A percentile compares a stretch with the other conserved stretches of the same genome.
Conservation (phyloP, 2,329 filamentous ascomycete genomes). For the Fusarium coicis region DNA sequence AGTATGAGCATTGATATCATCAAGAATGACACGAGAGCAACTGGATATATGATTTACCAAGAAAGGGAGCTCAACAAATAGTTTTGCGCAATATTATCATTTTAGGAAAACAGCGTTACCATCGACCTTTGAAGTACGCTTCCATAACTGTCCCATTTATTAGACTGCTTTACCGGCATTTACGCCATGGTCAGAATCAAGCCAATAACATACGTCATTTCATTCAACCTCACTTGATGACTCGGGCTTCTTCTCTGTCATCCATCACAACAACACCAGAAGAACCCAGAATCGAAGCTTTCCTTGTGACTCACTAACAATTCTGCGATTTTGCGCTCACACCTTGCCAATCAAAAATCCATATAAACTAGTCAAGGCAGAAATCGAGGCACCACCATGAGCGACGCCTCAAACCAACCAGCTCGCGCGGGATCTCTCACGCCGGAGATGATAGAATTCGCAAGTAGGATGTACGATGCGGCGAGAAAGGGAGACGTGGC, state of each 20-base stretch:
- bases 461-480: slow-evolving; percentile 73
- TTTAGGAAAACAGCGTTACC: neutral
- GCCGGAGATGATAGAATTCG: slow-evolving; percentile 73
- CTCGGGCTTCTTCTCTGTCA: neutral
- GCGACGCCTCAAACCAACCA: slow-evolving; percentile 23
- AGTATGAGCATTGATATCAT: neutral
- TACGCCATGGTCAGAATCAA: neutral
- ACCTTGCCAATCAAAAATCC: neutral
- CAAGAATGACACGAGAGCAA: neutral
- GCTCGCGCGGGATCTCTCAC: slow-evolving; percentile 54
- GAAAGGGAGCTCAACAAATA: neutral
- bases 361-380: neutral
- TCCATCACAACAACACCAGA: neutral
- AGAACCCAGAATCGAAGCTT: neutral
- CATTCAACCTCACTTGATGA: neutral
- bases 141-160: neutral
- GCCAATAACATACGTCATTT: slow-evolving; percentile 26
- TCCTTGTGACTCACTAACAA: neutral
- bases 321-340: neutral
- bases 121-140: neutral
- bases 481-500: slow-evolving; percentile 69
- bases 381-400: slow-evolving; percentile 20
- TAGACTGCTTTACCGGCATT: neutral
- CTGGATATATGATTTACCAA: neutral
- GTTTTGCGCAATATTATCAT: neutral